Conservation (phyloP, 2,329 filamentous ascomycete genomes). For the Tolypocladium paradoxum region DNA sequence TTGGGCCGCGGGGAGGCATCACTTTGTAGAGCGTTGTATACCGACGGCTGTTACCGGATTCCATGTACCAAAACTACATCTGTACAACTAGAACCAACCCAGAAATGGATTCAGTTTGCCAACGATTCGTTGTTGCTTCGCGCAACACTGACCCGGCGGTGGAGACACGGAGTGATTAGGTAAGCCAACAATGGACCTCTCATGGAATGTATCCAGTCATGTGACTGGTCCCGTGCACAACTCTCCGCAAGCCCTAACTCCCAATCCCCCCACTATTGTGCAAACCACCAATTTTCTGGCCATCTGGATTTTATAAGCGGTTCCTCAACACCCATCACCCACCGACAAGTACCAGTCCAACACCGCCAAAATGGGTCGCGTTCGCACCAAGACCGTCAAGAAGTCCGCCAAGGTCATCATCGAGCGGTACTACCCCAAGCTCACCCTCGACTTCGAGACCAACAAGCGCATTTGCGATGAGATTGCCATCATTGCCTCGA, state of each 20-base stretch:
- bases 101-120: neutral
- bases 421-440: slow-evolving; percentile 93
- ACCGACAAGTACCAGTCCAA: slow-evolving; percentile 26
- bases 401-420: slow-evolving; percentile 98
- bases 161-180: neutral
- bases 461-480: slow-evolving; percentile 99
- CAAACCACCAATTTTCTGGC: slow-evolving; percentile 18
- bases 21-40: slow-evolving; percentile 1
- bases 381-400: slow-evolving; percentile 61
- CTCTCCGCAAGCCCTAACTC: slow-evolving; percentile 18
- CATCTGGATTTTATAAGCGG: slow-evolving; percentile 14
- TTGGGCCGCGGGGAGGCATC: neutral
- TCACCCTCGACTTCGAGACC: slow-evolving; percentile 99
- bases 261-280: slow-evolving; percentile 9
- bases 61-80: slow-evolving; percentile 4
- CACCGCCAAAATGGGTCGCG: slow-evolving; percentile 58
- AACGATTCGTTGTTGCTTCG: neutral
- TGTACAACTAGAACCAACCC: slow-evolving; percentile 6
- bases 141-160: neutral
- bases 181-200: neutral
- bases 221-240: slow-evolving; percentile 12
- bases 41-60: neutral
- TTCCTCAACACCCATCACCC: slow-evolving; percentile 21
- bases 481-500: slow-evolving; percentile 97
- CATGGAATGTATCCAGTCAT: slow-evolving; percentile 7